Base-by-base conservation (phyloP, 768 basidiomycete species). In the Serpula lacrymans region DNA sequence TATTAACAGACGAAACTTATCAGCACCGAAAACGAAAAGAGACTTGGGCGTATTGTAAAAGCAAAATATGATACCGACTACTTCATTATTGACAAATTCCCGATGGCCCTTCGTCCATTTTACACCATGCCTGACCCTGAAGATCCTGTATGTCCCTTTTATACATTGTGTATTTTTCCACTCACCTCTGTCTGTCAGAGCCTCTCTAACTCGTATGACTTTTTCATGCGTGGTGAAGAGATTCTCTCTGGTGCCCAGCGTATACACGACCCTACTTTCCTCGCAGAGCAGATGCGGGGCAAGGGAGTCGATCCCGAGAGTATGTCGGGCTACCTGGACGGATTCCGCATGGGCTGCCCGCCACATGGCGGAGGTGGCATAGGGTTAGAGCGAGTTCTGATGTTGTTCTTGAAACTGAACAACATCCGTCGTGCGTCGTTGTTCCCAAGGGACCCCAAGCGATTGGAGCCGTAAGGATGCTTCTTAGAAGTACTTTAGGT, bases 141-240 rank as follows among this genome's bases (percentile, higher is more conserved):
- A 47, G 86, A 98, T 64, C 82, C 88, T 6, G 90, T 92, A 52
- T 51, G 82, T 66, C 46, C 37, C 26, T 20, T 20, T 31, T 34
- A 47, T 24, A 28, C 23, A 30, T 24, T 23, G 13, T 2, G 21
- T 13, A 32, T 25, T 37, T 16, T 45, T 42, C 42, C 27, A 39
- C 51, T 46, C 16, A 46, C 22, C 39, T 8, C 14, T 25, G 29
- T 34, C 34, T 21, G 22, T 16, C 54, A 94, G 86, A 82, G 80
- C 6, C 71, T 96, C 28, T 97, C 96, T 37, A 98, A 98, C 67
- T 98, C 96, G 17, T 99, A 98, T 64, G 96, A 99, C 68, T 98
- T 99, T 70, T 98, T 99, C 78, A 97, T 99, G 95, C 81, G 96
- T 23, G 96, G 96, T 9, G 93, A 99, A 67, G 96, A 99, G 64